Conservation (phyloP, 306 rosid genomes). For the Cyamopsis tetragonoloba region DNA sequence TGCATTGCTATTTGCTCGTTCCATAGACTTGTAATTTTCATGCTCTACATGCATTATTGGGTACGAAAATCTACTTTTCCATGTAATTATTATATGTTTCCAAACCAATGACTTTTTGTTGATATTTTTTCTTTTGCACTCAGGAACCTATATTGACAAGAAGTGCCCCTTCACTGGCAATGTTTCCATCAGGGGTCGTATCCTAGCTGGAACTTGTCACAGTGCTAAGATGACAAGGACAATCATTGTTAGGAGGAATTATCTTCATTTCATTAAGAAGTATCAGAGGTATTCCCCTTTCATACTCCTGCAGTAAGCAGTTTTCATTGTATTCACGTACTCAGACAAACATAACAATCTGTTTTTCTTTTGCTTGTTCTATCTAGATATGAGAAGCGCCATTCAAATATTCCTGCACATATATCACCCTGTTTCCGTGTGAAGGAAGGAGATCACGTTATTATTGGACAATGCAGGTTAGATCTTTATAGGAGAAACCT, state of each 20-base stretch:
- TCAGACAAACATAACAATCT: not conserved
- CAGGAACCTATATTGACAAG: conserved; percentile 73
- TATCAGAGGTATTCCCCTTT: conserved; percentile 43
- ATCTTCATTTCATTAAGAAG: conserved; percentile 60
- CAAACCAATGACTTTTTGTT: not conserved
- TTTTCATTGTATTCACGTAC: not conserved
- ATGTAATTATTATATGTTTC: not conserved
- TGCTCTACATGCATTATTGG: not conserved
- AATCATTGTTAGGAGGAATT: conserved; percentile 58
- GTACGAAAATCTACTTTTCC: not conserved
- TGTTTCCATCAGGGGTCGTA: conserved; percentile 69
- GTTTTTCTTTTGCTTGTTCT: not conserved
- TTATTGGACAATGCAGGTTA: conserved; percentile 68
- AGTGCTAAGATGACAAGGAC: conserved; percentile 70
- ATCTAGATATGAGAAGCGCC: conserved; percentile 61
- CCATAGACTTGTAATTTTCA: not conserved
- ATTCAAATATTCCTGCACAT: conserved; percentile 64
- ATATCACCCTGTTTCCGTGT: conserved; percentile 63
- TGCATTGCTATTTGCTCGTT: not conserved
- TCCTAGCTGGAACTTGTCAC: conserved; percentile 69
- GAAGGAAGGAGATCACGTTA: conserved; percentile 68
- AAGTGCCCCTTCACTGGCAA: conserved; percentile 71
- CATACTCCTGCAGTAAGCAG: not conserved
- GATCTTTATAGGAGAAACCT: not conserved
- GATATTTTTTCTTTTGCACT: not conserved